phyloP scores from a whole-genome alignment of 2,329 filamentous ascomycete species.

The Penicillium brasilianum region DNA sequence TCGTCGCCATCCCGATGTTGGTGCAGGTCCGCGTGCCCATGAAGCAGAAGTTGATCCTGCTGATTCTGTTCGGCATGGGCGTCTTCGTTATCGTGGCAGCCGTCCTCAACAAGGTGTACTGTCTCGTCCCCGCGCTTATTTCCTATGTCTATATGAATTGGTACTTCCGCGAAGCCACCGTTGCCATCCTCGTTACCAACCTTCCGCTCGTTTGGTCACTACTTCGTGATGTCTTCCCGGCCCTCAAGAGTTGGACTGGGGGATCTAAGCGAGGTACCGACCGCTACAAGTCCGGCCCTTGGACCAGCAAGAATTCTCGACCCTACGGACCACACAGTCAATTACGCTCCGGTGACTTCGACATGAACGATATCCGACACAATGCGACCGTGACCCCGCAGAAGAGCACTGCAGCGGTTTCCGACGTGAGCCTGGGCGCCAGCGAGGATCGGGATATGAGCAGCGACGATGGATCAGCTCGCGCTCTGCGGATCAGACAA shows the following conservation, averaged over 20 bases:
- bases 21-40: constrained; percentile 47
- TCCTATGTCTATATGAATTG: constrained; percentile 54
- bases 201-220: constrained; percentile 59
- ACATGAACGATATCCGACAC: constrained; percentile 38
- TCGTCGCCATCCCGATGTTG: constrained; percentile 51
- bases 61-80: constrained; percentile 52
- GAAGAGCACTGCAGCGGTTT: constrained; percentile 30
- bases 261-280: constrained; percentile 42
- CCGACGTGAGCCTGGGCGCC: constrained; percentile 34
- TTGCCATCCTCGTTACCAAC: constrained; percentile 56
- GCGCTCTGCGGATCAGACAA: constrained; percentile 45
- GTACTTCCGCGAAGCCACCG: constrained; percentile 54
- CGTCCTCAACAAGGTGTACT: constrained; percentile 57
- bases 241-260: constrained; percentile 47
- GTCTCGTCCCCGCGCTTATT: constrained; percentile 47
- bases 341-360: constrained; percentile 35
- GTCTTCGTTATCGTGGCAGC: constrained; percentile 56
- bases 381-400: constrained; percentile 34
- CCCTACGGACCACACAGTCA: constrained; percentile 38
- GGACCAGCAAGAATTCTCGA: constrained; percentile 38
- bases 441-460: constrained; percentile 39
- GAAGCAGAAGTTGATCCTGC: constrained; percentile 51
- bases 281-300: constrained; percentile 40
- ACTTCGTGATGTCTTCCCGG: constrained; percentile 54
- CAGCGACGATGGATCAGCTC: constrained; percentile 44